Base-by-base conservation (phyloP, 2,329 filamentous ascomycete genomes). In the Trichophyton rubrum region DNA sequence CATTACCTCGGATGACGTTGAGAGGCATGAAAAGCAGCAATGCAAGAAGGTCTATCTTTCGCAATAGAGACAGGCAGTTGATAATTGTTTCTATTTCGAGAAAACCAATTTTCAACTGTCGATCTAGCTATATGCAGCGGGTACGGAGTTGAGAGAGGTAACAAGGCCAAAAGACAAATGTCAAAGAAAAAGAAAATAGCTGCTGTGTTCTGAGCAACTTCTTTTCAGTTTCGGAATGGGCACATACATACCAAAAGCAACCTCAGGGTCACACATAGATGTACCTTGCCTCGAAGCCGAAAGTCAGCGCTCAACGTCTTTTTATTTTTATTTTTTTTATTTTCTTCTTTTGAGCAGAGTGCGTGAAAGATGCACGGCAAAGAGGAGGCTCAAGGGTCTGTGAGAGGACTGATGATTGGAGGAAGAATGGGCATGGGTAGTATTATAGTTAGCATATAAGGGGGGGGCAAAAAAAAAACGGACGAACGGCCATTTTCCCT, bases 181-280 rank as follows among this genome's bases (percentile, higher is more conserved):
- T 35, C 27, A 55, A 11, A 5, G 30, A 55, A 55, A 55, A 55
- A 35, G 49, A 55, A 55, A 55, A 55, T n/a, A n/a, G n/a, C 13
- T 55, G 49, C 49, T 55, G 49, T 35, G 49, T 35, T 55, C 30
- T 55, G 49, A 55, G 33, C 27, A 27, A 55, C 49, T 55, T 33
- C 49, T 55, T 55, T 55, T 55, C 49, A 55, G 49, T 55, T 55
- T 55, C 49, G 49, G 49, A 27, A 55, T 55, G 30, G 24, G n/a
- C 27, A 55, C 49, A 55, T 55, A 55, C 49, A 55, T 55, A 55
- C 49, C 30, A 55, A 55, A 55, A 55, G 49, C 49, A 55, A 55
- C 49, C n/a, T 15, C 27, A 55, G 30, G 24, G 49, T 55, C 24
- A 15, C 49, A 55, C 49, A 55, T 20, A 55, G 30, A 55, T 55